Evolutionary conservation across 257 asterid genomes (phyloP), one percentile per base, ranked within the genome.

Genomic region (Parsonsia alboflavescens): DNA sequence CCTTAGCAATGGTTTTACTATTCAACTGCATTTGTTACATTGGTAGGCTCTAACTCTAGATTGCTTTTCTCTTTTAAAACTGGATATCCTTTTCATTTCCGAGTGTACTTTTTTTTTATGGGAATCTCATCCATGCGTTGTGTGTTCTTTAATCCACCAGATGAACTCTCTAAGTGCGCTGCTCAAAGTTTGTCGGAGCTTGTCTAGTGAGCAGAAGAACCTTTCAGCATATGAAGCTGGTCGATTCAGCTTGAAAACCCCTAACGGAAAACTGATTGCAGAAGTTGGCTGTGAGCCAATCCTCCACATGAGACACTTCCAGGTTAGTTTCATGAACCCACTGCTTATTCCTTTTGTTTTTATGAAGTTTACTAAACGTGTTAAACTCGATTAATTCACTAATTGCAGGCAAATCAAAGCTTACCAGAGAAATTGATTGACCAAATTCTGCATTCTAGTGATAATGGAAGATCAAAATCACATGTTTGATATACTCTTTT

Each of bases 261-360:
- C 98, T 13, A 90, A 83, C 0, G 99, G 99, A 10, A 92, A 90
- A 46, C 84, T 82, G 62, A 89, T 92, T 28, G 98, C 99, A 22
- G 99, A 92, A 73, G 96, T 94, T 66, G 99, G 99, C 53, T 92
- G 99, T 68, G 98, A 94, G 88, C 98, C 98, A 12, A 92, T 94
- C 69, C 87, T 94, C 49, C 97, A 94, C 69, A 94, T 94, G 99
- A 85, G 99, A 81, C 91, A 94, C 66, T 94, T 94, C 76, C 98
- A 94, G 98, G 98, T 91, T 68, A 70, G 84, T 62, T 64, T 56
- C 58, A 30, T 53, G 66, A 22, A 56, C 11, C 33, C n/a, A 46
- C 41, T 62, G 39, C 39, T 33, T 1, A 33, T 33, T 33, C 39
- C 28, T 39, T 45, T 69, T 36, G 19, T 49, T 22, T 59, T 28